These are phyloP conservation scores for Protomyces pachydermus DNA, from an alignment of 1,139 yeast genomes.

Conservation along the genomic window DNA sequence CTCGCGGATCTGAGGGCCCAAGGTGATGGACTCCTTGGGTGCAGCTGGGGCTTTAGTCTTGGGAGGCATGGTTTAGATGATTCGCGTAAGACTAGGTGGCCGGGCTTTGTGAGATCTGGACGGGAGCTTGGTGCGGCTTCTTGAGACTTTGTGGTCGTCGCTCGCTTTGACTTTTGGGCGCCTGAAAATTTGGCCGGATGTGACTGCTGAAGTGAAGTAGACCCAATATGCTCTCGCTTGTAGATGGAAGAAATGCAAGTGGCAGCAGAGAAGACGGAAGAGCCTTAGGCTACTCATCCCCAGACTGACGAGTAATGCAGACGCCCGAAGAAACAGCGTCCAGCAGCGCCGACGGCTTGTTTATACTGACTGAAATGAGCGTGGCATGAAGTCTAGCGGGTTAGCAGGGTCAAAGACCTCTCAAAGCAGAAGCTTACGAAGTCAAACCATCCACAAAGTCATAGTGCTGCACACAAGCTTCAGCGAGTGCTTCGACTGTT, in stretches of 20 bases:
- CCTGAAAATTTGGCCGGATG: background rate
- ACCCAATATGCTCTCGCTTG: too few species aligned
- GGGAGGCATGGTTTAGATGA: constrained; percentile 15
- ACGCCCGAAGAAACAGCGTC: background rate
- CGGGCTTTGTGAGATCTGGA: background rate
- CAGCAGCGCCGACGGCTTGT: background rate
- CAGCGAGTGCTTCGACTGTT: constrained; percentile 23
- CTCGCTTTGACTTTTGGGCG: too few species aligned
- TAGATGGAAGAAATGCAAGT: too few species aligned
- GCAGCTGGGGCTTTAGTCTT: constrained; percentile 29
- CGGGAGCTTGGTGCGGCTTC: background rate
- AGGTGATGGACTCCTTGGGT: constrained; percentile 56
- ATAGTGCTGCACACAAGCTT: background rate
- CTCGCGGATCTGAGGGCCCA: constrained; percentile 85
- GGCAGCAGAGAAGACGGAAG: too few species aligned
- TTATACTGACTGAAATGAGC: background rate
- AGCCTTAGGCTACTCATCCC: too few species aligned
- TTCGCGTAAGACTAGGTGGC: constrained; percentile 1
- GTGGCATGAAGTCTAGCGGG: too few species aligned
- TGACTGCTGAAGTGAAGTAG: background rate
- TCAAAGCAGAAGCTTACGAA: too few species aligned
- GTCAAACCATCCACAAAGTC: too few species aligned
- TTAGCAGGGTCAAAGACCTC: too few species aligned
- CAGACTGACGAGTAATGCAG: background rate
- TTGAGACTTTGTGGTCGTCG: background rate